These are phyloP conservation scores for Dorcoceras hygrometricum DNA, from an alignment of 257 asterid genomes.

Conservation along the genomic window DNA sequence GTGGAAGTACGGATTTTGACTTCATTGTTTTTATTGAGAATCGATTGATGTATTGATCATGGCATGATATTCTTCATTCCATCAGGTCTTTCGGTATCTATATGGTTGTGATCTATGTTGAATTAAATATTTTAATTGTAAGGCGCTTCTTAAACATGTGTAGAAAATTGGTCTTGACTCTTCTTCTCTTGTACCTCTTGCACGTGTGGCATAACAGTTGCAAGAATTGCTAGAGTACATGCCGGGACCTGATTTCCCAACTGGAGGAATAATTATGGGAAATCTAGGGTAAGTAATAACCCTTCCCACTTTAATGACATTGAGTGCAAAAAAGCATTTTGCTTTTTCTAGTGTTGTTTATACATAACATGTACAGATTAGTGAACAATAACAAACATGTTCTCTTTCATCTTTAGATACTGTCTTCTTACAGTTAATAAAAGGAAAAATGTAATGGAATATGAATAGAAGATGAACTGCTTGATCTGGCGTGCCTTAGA, in stretches of 20 bases:
- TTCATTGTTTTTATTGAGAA: slow-evolving; percentile 7
- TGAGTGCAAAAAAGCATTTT: slow-evolving; percentile 18
- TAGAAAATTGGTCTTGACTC: background rate
- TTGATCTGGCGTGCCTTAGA: background rate
- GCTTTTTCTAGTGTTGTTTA: slow-evolving; percentile 1
- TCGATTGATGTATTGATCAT: slow-evolving; percentile 1
- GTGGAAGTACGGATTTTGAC: background rate
- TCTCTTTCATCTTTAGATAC: slow-evolving; percentile 7
- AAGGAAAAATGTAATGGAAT: background rate
- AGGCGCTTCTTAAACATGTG: background rate
- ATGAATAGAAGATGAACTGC: slow-evolving; percentile 8
- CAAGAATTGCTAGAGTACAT: slow-evolving; percentile 95
- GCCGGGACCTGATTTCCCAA: slow-evolving; percentile 99
- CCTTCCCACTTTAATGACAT: slow-evolving; percentile 10
- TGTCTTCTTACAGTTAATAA: background rate
- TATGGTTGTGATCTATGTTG: background rate
- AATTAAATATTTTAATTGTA: background rate
- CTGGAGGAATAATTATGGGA: slow-evolving; percentile 98
- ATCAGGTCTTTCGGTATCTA: slow-evolving; percentile 4
- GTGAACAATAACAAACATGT: slow-evolving; percentile 7
- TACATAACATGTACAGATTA: slow-evolving; percentile 1
- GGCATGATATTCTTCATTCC: slow-evolving; percentile 1
- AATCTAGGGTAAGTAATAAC: slow-evolving; percentile 65
- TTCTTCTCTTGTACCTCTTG: slow-evolving; percentile 5
- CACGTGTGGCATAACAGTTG: slow-evolving; percentile 43